Evolutionary conservation across 1,284 basidiomycete genomes (phyloP), one percentile per base, ranked within the genome.

Genomic region (Phylloboletellus chloephorus): DNA sequence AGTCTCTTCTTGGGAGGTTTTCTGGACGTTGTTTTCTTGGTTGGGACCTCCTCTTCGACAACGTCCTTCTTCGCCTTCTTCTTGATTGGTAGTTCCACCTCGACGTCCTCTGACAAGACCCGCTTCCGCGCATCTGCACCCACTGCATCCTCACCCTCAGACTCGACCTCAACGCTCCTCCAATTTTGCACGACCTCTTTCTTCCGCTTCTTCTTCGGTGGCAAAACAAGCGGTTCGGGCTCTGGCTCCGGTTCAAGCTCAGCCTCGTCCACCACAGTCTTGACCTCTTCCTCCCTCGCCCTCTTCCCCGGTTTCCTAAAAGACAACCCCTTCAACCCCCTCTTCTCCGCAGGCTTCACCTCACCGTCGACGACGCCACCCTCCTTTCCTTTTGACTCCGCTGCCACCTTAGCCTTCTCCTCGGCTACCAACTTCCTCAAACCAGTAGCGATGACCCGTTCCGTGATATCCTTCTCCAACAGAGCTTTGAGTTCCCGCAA

Each of bases 391-490:
- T 69, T 73, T 59, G 71, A 68, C 49, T 72, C 73, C 16, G 54
- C 60, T 37, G 80, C 67, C 29, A 79, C 61, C 46, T 69, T 67
- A 31, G 41, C 43, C 54, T 64, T 71, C 64, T 73, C 71, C 50
- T 73, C 74, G 13, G 58, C 61, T 34, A 83, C 71, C 39, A 83
- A 58, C 48, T 70, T 67, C 46, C 73, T 67, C 32, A 89, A 52
- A 28, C 79, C 76, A 5, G 67, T 63, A 5, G 67, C 73, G 9
- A 89, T 75, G 4, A 88, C 60, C 7, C 78, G 72, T 30, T 82
- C 79, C 52, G 72, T 70, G 22, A 92, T 68, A 52, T 92, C 89
- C 60, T 76, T 80, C 60, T 79, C 69, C 38, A 92, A 67, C 37
- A 77, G 52, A 3, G 56, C 63, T 45, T 67, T 66, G 31, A 93